Evolutionary conservation across 2,329 filamentous ascomycete species (phyloP), one percentile per base, ranked within the genome.

Genomic region (Colletotrichum sansevieriae): DNA sequence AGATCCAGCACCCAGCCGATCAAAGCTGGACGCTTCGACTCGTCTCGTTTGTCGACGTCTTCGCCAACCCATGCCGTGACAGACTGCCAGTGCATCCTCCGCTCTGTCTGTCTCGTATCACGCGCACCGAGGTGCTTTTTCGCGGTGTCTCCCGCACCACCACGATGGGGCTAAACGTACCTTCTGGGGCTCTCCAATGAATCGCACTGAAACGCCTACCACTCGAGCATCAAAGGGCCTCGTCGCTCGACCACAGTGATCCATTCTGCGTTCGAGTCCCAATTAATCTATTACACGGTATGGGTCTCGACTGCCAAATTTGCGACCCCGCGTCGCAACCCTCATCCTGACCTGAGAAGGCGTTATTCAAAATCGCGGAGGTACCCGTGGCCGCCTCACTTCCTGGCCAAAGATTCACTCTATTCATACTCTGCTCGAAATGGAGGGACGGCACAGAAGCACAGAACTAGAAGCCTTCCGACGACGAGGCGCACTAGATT

Each of bases 211-310:
- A 68, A 68, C 65, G 43, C 51, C 41, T 20, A 44, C 56, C 54
- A 54, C 37, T 49, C 55, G 18, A 25, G 22, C 49, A 56, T 51
- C 62, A 37, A 43, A 65, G 49, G 22, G 35, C 55, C 55, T 55
- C 37, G 22, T 60, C 13, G 47, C 65, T 59, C 61, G 33, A 49
- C 35, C 54, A 25, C 25, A 35, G 8, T 55, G 54, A 58, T 33
- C 62, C 54, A 49, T 68, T 25, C 22, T 15, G 29, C 43, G 62
- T 69, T 62, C 49, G 62, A 66, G 55, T 60, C 62, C 62, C 25
- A 66, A 69, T 69, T 15, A 69, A 66, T 61, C 20, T 41, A 60
- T 47, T 37, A 60, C 66, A 56, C 35, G 43, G 18, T 5, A 68
- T 46, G 44, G 61, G 29, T 54, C 22, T 41, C 9, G 33, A 55